Percentiles rank a stretch among this genome's conserved stretches.
Evolutionary conservation across 2,329 filamentous ascomycete genomes (phyloP).

Genomic region (Ophiosphaerella herpotricha): DNA sequence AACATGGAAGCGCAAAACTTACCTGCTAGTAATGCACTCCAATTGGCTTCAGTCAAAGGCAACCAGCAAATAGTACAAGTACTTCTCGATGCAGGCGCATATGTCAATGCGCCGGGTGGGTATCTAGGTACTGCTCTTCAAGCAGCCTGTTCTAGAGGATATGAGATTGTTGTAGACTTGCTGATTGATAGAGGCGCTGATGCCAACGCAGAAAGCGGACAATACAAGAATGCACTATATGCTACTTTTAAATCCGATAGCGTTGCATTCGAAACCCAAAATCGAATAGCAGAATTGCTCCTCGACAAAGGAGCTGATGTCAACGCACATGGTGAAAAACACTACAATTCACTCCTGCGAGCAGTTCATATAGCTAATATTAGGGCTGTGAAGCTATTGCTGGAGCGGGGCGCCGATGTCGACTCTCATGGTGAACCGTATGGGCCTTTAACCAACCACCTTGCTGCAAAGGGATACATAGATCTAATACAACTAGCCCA

Average conservation of each 20-base stretch:
- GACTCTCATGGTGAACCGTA: too few species aligned
- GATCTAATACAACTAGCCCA: conserved; percentile 3
- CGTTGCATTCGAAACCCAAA: too few species aligned
- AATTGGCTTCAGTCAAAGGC: neutral
- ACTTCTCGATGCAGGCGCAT: conserved; percentile 13
- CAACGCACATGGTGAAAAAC: neutral
- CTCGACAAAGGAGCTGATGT: neutral
- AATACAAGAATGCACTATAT: too few species aligned
- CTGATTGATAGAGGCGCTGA: too few species aligned
- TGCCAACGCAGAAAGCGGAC: too few species aligned
- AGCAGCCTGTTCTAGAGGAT: neutral
- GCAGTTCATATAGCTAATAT: neutral
- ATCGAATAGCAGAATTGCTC: neutral
- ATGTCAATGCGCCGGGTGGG: neutral
- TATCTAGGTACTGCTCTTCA: neutral
- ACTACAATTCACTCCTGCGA: neutral
- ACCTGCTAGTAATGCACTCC: neutral
- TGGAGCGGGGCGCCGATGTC: conserved; percentile 13
- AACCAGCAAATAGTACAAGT: neutral
- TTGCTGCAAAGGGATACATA: neutral
- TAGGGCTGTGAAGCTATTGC: conserved; percentile 1
- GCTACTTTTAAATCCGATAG: too few species aligned
- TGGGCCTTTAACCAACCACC: neutral
- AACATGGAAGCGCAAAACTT: neutral
- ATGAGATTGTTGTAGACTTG: neutral